These are phyloP conservation scores for Radiomyces spectabilis DNA, from an alignment of 192 early-diverging fungal genomes.

Conservation along the genomic window DNA sequence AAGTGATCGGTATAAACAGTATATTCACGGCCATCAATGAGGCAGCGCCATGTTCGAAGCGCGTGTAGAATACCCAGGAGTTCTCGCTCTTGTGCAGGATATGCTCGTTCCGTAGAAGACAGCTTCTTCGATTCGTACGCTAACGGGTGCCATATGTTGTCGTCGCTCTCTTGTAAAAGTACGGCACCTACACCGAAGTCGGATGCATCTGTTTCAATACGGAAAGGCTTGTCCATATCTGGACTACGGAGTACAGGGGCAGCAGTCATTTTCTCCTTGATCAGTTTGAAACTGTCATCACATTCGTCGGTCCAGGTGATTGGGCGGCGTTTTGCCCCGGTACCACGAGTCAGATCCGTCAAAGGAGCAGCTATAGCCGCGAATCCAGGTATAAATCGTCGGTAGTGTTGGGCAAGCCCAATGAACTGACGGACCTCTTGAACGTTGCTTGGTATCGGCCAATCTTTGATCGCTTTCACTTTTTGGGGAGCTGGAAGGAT, in stretches of 20 bases:
- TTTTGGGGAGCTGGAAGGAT: conserved; percentile 14
- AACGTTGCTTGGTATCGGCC: conserved; percentile 16
- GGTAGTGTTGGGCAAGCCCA: conserved; percentile 29
- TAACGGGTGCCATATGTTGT: conserved; percentile 11
- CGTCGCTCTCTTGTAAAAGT: background rate
- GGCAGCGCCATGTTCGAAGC: background rate
- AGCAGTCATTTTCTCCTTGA: background rate
- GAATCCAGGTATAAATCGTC: conserved; percentile 24
- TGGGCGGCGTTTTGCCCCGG: background rate
- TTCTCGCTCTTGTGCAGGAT: conserved; percentile 17
- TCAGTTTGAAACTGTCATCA: background rate
- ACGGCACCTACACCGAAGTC: background rate
- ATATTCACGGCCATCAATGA: too few relatives aligned
- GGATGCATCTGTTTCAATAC: background rate
- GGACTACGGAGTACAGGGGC: background rate
- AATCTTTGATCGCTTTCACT: conserved; percentile 7
- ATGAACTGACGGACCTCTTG: conserved; percentile 23
- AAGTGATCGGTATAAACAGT: too few relatives aligned
- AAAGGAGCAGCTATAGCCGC: conserved; percentile 24
- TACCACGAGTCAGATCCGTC: conserved; percentile 18
- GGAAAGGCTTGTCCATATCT: background rate
- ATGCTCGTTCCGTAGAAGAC: conserved; percentile 14
- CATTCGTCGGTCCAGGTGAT: background rate
- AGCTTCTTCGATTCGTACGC: conserved; percentile 26
- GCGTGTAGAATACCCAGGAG: background rate